Evolutionary conservation across 352 stramenopile genomes (phyloP).

Genomic region (Pythium apleroticum): DNA sequence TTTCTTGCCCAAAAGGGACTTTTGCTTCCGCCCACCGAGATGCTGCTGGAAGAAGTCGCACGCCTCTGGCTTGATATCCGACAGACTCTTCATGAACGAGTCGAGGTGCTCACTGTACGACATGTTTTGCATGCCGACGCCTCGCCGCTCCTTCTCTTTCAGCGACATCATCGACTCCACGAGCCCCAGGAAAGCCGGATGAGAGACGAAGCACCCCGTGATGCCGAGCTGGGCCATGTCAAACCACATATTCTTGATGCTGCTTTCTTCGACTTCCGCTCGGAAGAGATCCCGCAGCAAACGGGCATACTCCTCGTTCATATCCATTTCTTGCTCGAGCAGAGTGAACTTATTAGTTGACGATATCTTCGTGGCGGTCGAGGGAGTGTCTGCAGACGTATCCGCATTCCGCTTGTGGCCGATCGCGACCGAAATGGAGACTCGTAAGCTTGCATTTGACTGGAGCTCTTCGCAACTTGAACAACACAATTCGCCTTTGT

Average conservation of each 20-base stretch:
- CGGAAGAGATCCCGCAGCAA: slow-evolving; percentile 26
- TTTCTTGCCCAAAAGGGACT: slow-evolving; percentile 39
- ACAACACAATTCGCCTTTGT: slow-evolving; percentile 46
- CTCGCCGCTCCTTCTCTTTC: slow-evolving; percentile 75
- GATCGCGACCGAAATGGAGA: slow-evolving; percentile 21
- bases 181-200: slow-evolving; percentile 62
- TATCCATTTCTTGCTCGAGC: slow-evolving; percentile 27
- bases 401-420: neutral
- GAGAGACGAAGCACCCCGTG: slow-evolving; percentile 52
- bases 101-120: slow-evolving; percentile 64
- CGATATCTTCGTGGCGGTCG: neutral
- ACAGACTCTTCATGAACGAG: slow-evolving; percentile 62
- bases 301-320: slow-evolving; percentile 18
- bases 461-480: slow-evolving; percentile 44
- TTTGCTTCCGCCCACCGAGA: slow-evolving; percentile 62
- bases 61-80: slow-evolving; percentile 52
- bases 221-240: slow-evolving; percentile 69
- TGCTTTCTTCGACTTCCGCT: slow-evolving; percentile 26
- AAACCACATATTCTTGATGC: slow-evolving; percentile 31
- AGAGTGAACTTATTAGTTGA: slow-evolving; percentile 13
- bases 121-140: slow-evolving; percentile 84
- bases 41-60: slow-evolving; percentile 77
- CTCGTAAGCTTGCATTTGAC: slow-evolving; percentile 52
- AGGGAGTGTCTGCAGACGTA: neutral
- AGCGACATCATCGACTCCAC: slow-evolving; percentile 70